Evolutionary conservation across 176 grass and related monocot species (phyloP), one percentile per base, ranked within the genome.

Genomic region (Phragmites australis): DNA sequence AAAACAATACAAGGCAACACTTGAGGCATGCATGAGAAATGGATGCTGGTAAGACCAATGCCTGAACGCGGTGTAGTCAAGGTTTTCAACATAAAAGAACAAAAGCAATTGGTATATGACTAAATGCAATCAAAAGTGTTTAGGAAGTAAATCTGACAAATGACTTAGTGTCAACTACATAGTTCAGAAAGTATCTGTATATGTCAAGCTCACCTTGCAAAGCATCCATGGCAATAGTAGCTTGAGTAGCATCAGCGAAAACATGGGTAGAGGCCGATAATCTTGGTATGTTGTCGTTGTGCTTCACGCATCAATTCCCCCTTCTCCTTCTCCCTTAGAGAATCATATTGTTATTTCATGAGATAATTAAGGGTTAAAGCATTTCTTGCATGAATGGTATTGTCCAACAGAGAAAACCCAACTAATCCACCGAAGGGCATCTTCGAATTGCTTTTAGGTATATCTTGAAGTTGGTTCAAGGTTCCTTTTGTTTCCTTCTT

Each of bases 221-320:
- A 78, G 92, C 92, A 43, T 94, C 92, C 82, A 94, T 68, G 34
- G 92, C 83, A 84, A 94, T 69, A 68, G 92, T 82, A 86, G 92
- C 83, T 86, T 94, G 88, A 58, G 83, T 48, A 88, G 92, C 74
- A 81, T 81, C 90, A 62, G 75, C 64, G 0, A 94, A 94, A 91
- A 90, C 92, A 84, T 37, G 34, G 34, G 34, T 37, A 37, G 34
- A 37, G 34, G 34, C 34, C 34, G 34, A 37, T 37, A 37, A 37
- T 37, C 34, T 37, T 37, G 34, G 34, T 37, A 37, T 37, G 34
- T 37, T 37, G 34, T 37, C 34, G 34, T 37, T 37, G 34, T 37
- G 5, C 34, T 37, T 37, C 34, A 37, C 34, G 34, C 34, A 37
- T 37, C 34, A 37, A 37, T 37, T 37, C 34, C 34, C 34, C 34